Conservation (phyloP, 1,284 basidiomycete genomes). For the Marasmius tenuissimus region DNA sequence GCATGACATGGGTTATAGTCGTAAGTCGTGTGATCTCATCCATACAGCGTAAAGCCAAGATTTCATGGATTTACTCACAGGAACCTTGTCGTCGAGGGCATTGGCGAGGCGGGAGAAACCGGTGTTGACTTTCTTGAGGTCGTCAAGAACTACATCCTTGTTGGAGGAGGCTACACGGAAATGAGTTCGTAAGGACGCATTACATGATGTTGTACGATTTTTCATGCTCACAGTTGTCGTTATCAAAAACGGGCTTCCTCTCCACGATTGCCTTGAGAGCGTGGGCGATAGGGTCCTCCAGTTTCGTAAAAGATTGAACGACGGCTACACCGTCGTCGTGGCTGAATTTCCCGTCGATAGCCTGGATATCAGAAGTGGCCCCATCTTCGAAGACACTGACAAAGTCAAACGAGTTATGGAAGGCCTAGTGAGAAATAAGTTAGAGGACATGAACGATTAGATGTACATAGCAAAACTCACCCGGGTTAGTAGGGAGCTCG, state of each 20-base stretch:
- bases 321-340: constrained; percentile 17
- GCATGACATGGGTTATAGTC: too few relatives aligned
- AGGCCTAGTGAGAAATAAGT: constrained; percentile 18
- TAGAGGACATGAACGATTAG: neutral
- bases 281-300: constrained; percentile 21
- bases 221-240: neutral
- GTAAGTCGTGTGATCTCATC: too few relatives aligned
- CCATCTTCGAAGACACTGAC: constrained; percentile 24
- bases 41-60: too few relatives aligned
- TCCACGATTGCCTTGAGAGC: constrained; percentile 15
- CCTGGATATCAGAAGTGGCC: constrained; percentile 28
- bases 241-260: constrained; percentile 19
- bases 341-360: constrained; percentile 9
- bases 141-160: too few relatives aligned
- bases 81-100: too few relatives aligned
- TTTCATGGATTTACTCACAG: too few relatives aligned
- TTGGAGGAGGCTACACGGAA: too few relatives aligned
- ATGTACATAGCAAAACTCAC: constrained; percentile 15
- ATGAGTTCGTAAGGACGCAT: too few relatives aligned
- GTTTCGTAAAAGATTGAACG: constrained; percentile 14
- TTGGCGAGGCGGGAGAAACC: too few relatives aligned
- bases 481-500: too few relatives aligned
- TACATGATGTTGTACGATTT: too few relatives aligned
- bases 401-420: constrained; percentile 26
- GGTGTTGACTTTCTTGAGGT: too few relatives aligned